Percentiles rank a stretch among this genome's conserved stretches.
Conservation (phyloP, 345 rosid species). For the Turnera subulata region DNA sequence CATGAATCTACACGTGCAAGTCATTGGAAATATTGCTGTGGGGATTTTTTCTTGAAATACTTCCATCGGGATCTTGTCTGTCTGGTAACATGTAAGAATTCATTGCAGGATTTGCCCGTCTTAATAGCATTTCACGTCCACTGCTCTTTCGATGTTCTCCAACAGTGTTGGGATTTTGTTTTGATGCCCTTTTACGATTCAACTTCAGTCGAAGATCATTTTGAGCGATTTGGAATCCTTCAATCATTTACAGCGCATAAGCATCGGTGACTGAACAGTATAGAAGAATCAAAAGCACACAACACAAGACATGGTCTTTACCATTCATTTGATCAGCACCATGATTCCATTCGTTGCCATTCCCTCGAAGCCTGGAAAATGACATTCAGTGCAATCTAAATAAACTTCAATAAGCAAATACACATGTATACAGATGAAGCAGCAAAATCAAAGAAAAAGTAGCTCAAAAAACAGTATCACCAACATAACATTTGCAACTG, state of each 20-base stretch:
- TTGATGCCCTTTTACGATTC: slow-evolving; percentile 25
- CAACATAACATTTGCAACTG: too few relatives aligned
- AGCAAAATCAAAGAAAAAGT: too few relatives aligned
- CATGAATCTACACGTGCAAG: slow-evolving; percentile 11
- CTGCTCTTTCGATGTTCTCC: slow-evolving; percentile 8
- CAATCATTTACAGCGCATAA: slow-evolving; percentile 12
- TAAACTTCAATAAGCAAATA: not conserved
- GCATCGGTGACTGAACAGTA: slow-evolving; percentile 10
- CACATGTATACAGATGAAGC: not conserved
- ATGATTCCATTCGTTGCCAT: slow-evolving; percentile 15
- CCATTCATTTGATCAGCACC: slow-evolving; percentile 12
- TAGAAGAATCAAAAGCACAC: not conserved
- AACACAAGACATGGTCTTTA: slow-evolving; percentile 7
- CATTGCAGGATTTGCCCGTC: slow-evolving; percentile 1
- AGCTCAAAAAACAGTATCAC: too few relatives aligned
- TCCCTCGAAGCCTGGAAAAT: slow-evolving; percentile 22
- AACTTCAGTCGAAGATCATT: slow-evolving; percentile 44
- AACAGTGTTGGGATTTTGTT: slow-evolving; percentile 2
- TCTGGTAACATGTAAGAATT: slow-evolving; percentile 10
- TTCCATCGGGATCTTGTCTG: slow-evolving; percentile 18
- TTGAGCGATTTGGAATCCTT: slow-evolving; percentile 26
- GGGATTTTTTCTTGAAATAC: slow-evolving; percentile 17
- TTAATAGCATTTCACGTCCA: slow-evolving; percentile 10
- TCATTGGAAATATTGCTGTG: slow-evolving; percentile 16
- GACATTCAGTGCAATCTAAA: not conserved